Base-by-base conservation (phyloP, 2,329 filamentous ascomycete species). In the Chaetothyriales sp. region DNA sequence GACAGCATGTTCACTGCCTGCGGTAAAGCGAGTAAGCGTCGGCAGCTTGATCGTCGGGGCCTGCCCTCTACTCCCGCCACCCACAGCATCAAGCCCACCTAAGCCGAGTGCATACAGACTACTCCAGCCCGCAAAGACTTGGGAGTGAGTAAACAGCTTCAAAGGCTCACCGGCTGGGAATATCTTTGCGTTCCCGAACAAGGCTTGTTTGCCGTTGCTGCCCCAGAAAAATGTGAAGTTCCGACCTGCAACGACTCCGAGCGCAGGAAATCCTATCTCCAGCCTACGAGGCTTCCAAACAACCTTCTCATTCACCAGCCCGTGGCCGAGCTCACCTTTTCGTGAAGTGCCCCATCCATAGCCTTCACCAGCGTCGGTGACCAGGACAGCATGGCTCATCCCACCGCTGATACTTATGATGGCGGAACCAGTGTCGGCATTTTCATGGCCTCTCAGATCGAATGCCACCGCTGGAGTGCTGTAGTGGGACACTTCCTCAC, bases 1-100 rank as follows among this genome's bases (percentile, higher is more conserved):
- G 56, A 97, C 68, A n/a, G 79, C 81, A 67, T 98, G 92, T 67
- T 97, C 92, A 63, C 90, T 95, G 0, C 92, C 92, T 46, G 85
- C 78, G 2, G 86, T 85, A n/a, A 97, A 76, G 20, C 73, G 71
- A 8, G 70, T 68, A 2, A 89, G 62, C 1, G 64, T 63, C 0
- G 83, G 82, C 1, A 94, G 65, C 20, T 72, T 70, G 1, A 68
- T 64, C 1, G 86, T 84, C 19, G 83, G 76, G 7, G 94, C 72
- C 63, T 95, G 87, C 8, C 87, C 88, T 58, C 89, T 86, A 62
- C 95, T 87, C 63, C 92, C 77, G 55, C 88, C 78, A 0, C 92
- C 92, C 86, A 88, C 95, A 6, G 82, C 81, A 13, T 33, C 45
- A 25, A 56, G 45, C 43, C n/a, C 8, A 9, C 15, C 40, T 76